Evolutionary conservation across 2,329 filamentous ascomycete genomes (phyloP).

Genomic region (Pseudogymnoascus sp.): DNA sequence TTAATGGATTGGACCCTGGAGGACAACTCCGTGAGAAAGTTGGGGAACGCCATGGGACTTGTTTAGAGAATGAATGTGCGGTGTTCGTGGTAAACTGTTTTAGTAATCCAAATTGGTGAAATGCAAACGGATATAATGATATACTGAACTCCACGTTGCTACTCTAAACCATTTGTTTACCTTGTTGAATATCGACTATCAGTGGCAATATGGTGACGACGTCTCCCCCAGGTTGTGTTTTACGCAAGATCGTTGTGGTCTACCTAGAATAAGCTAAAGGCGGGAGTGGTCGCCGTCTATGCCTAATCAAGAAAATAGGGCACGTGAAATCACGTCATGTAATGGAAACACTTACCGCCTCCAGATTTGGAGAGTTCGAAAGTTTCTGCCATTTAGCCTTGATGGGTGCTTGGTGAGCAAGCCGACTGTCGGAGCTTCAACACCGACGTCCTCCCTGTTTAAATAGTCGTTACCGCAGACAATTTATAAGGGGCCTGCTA

Average conservation of each 20-base stretch:
- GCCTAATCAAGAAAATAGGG: background rate
- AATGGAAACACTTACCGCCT: background rate
- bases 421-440: slow-evolving; percentile 2
- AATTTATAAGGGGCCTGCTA: background rate
- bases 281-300: background rate
- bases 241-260: background rate
- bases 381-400: slow-evolving; percentile 7
- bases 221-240: background rate
- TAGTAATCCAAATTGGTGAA: background rate
- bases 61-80: background rate
- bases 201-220: background rate
- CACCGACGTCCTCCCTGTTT: background rate
- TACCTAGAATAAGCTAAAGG: background rate
- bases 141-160: background rate
- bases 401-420: background rate
- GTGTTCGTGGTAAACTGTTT: background rate
- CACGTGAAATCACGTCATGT: slow-evolving; percentile 7
- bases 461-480: background rate
- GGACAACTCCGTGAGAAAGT: background rate
- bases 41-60: background rate
- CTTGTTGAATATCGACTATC: background rate
- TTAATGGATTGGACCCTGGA: background rate
- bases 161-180: background rate
- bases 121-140: too few species aligned
- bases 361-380: background rate